These are phyloP conservation scores for Diaporthe citrichinensis DNA, from an alignment of 2,329 filamentous ascomycete genomes.

Conservation along the genomic window DNA sequence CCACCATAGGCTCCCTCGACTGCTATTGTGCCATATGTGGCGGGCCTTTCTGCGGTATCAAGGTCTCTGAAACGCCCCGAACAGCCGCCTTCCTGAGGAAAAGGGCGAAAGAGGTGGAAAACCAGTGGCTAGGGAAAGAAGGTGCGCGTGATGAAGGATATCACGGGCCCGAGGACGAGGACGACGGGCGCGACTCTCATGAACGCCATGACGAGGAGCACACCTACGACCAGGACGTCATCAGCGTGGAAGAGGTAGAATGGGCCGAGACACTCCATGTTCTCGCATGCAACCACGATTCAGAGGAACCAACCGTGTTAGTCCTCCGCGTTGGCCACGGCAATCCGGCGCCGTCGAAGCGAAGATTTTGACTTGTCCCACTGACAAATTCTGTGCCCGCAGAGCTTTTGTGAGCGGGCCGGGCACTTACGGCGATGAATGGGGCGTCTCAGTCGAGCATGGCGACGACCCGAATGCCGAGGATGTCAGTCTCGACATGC, in stretches of 20 bases:
- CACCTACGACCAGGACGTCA: constrained; percentile 16
- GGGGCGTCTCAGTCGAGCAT: neutral
- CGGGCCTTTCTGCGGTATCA: neutral
- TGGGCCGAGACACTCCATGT: constrained; percentile 22
- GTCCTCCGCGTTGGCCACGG: neutral
- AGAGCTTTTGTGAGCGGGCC: constrained; percentile 27
- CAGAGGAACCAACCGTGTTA: neutral
- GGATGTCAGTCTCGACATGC: neutral
- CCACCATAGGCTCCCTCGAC: neutral
- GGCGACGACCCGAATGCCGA: constrained; percentile 11
- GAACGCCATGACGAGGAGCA: neutral
- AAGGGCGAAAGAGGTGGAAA: neutral
- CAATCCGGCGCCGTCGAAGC: neutral
- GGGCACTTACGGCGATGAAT: neutral
- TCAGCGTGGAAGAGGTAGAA: neutral
- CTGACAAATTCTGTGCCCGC: neutral
- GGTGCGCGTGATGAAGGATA: no score
- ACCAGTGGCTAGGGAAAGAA: neutral
- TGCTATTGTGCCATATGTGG: constrained; percentile 35
- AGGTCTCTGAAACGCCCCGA: constrained; percentile 4
- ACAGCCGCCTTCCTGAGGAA: constrained; percentile 4
- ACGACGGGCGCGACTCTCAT: neutral
- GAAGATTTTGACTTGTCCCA: no score
- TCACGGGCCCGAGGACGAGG: neutral
- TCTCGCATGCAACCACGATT: neutral